Conservation (phyloP, 2,329 filamentous ascomycete genomes). For the Plectosphaerella cucumerina region DNA sequence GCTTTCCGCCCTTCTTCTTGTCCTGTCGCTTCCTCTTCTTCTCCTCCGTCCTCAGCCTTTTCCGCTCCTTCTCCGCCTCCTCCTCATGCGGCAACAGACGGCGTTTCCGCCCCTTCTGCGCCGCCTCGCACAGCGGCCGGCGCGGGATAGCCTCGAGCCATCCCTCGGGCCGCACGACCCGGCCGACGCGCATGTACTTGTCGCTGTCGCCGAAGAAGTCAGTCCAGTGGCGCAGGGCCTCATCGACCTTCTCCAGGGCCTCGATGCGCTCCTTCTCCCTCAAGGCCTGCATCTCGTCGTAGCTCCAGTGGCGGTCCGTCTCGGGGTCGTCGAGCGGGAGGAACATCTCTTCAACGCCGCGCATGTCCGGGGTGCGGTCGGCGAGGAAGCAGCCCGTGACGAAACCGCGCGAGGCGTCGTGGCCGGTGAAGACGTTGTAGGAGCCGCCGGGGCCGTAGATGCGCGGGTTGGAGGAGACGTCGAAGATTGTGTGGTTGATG, state of each 20-base stretch:
- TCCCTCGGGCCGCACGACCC: slow-evolving; percentile 57
- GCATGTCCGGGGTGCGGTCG: slow-evolving; percentile 78
- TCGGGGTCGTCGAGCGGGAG: slow-evolving; percentile 59
- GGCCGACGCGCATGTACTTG: slow-evolving; percentile 79
- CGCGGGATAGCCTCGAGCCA: slow-evolving; percentile 60
- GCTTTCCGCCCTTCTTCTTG: not conserved
- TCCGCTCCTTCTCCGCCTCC: slow-evolving; percentile 7
- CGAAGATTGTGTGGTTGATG: slow-evolving; percentile 83
- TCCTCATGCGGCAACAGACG: slow-evolving; percentile 54
- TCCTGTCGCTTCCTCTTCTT: not conserved
- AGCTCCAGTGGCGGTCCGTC: slow-evolving; percentile 55
- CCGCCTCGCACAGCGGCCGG: slow-evolving; percentile 66
- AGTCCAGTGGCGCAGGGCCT: slow-evolving; percentile 75
- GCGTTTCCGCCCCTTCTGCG: slow-evolving; percentile 52
- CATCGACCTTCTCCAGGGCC: slow-evolving; percentile 62
- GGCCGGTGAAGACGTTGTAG: slow-evolving; percentile 83
- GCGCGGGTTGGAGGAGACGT: slow-evolving; percentile 65
- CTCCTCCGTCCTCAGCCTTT: slow-evolving; percentile 4
- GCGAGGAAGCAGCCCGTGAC: slow-evolving; percentile 90
- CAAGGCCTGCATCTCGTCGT: slow-evolving; percentile 47
- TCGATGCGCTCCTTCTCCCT: slow-evolving; percentile 60
- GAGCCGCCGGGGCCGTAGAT: slow-evolving; percentile 80
- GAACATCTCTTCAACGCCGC: slow-evolving; percentile 85
- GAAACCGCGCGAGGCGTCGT: slow-evolving; percentile 82
- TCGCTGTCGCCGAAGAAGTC: slow-evolving; percentile 74